These are phyloP conservation scores for Leishmania mexicana DNA, from an alignment of 208 protist genomes.

Conservation along the genomic window DNA sequence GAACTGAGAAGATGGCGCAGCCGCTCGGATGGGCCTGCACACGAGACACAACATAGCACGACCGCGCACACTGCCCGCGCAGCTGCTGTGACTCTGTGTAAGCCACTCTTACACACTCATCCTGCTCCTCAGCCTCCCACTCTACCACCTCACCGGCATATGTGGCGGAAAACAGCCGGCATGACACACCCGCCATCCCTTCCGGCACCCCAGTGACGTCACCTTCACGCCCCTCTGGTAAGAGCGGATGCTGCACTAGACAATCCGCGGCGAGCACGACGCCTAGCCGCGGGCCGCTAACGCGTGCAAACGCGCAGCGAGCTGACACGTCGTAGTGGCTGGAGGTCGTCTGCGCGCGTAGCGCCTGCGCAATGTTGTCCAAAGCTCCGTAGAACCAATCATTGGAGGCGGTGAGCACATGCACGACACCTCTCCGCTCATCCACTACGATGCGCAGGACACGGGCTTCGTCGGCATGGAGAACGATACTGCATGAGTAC, in stretches of 20 bases:
- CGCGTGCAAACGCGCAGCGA: not conserved
- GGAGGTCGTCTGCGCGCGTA: not conserved
- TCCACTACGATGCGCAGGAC: slow-evolving; percentile 26
- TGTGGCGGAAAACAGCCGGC: slow-evolving; percentile 50
- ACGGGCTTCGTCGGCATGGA: slow-evolving; percentile 16
- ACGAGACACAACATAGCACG: slow-evolving; percentile 11
- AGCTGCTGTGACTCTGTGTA: not conserved
- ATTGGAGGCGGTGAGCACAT: slow-evolving; percentile 27
- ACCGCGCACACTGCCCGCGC: not conserved
- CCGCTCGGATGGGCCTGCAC: slow-evolving; percentile 50
- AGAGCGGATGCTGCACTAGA: slow-evolving; percentile 8
- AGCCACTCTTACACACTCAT: not conserved
- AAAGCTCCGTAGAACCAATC: slow-evolving; percentile 7
- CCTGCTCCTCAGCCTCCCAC: slow-evolving; percentile 20
- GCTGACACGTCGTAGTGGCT: not conserved
- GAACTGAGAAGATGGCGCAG: slow-evolving; percentile 76
- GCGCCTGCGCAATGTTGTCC: not conserved
- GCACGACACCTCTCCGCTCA: slow-evolving; percentile 1
- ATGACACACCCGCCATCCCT: not conserved
- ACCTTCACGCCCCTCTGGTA: not conserved
- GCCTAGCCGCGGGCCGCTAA: slow-evolving; percentile 35
- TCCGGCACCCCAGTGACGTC: not conserved
- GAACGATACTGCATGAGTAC: slow-evolving; percentile 3
- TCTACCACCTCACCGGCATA: slow-evolving; percentile 63
- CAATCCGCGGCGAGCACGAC: slow-evolving; percentile 54